Conservation (phyloP, 23 red algal genomes). For the Chondrus crispus region DNA sequence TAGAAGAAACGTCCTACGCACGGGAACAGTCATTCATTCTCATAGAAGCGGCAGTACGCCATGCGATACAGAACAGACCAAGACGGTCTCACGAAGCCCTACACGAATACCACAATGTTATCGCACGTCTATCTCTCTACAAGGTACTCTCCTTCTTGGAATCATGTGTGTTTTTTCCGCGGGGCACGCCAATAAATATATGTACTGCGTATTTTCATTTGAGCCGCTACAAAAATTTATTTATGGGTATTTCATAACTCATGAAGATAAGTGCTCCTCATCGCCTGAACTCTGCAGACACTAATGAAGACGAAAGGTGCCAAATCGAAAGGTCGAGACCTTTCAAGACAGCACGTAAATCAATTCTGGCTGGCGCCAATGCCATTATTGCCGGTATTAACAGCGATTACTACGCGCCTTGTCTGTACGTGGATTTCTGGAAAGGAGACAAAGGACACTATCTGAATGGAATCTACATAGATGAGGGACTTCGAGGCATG, state of each 20-base stretch:
- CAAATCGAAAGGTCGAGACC: background rate
- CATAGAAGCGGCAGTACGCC: too few species aligned
- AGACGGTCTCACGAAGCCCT: background rate
- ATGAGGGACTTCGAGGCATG: conserved; percentile 1
- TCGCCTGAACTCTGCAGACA: background rate
- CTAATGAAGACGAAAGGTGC: background rate
- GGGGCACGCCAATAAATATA: background rate
- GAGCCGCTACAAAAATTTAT: background rate
- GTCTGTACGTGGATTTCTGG: background rate
- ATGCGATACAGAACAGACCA: too few species aligned
- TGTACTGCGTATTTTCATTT: background rate
- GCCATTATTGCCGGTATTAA: background rate
- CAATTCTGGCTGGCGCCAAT: background rate
- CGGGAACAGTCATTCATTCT: too few species aligned
- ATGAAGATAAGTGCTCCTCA: background rate
- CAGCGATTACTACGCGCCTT: background rate
- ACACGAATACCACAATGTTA: background rate
- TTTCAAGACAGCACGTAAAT: background rate
- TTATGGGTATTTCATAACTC: background rate
- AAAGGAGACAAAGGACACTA: background rate
- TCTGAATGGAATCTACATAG: background rate
- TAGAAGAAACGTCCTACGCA: background rate
- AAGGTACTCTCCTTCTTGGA: background rate
- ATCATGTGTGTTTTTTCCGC: background rate
- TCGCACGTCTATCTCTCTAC: background rate